Base-by-base conservation (phyloP, 352 stramenopile genomes). In the Globisporangium megalacanthum region DNA sequence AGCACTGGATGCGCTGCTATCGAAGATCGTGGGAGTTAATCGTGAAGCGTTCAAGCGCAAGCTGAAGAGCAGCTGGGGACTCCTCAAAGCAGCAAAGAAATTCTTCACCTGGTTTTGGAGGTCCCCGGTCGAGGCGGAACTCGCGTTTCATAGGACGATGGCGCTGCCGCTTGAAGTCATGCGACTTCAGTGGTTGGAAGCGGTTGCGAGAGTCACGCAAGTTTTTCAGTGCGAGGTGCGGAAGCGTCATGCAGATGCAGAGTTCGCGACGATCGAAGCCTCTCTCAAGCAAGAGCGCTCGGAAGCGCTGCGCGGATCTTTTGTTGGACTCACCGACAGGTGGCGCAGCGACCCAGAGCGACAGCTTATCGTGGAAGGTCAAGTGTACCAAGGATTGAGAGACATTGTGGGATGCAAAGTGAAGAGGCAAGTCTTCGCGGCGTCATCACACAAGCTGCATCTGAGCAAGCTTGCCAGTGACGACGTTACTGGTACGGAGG, bases 181-280 rank as follows among this genome's bases (percentile, higher is more conserved):
- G 52, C 64, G 55, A 17, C 35, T 41, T 4, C 68, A 73, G 35
- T 80, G 72, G 69, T 65, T 61, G 53, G 51, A 65, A 54, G 62
- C 58, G 4, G 49, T 78, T 19, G 56, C 75, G 48, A 67, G 56
- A 47, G 46, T 44, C 1, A 37, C 75, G 51, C 58, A 52, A 19
- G 61, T 47, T 6, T 62, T 20, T n/a, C 70, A 33, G 60, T 53
- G 15, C 15, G 22, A 25, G 14, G 19, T 60, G 9, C 35, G 42
- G 11, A 53, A 47, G 19, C 46, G 52, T 42, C 41, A 19, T 49
- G 35, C 46, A 22, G 3, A 1, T 17, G 35, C 31, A 9, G 37
- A 48, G 13, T 15, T 48, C 45, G 6, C 7, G 46, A 56, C 11
- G 15, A 29, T 31, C 31, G 33, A 0, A 4, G 6, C 14, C 20